Evolutionary conservation across 768 basidiomycete species (phyloP).

Genomic region (Plicaturopsis crispa): DNA sequence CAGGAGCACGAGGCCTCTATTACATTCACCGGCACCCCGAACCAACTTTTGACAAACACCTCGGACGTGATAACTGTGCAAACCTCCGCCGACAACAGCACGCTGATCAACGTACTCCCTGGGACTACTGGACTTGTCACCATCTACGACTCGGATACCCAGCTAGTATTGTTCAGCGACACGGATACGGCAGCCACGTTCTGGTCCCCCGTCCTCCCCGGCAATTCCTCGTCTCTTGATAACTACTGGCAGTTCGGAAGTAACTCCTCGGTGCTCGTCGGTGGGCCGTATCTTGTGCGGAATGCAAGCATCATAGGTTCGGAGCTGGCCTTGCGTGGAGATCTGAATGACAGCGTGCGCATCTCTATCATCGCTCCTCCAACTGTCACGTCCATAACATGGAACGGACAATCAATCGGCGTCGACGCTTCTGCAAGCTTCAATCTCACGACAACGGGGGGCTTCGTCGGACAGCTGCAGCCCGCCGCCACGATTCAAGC

Average conservation of each 20-base stretch:
- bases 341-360: constrained; percentile 50
- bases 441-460: constrained; percentile 29
- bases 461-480: constrained; percentile 41
- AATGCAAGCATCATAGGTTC: constrained; percentile 38
- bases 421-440: constrained; percentile 30
- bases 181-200: constrained; percentile 60
- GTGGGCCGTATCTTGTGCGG: constrained; percentile 60
- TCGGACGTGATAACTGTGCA: constrained; percentile 21
- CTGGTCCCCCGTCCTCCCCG: constrained; percentile 65
- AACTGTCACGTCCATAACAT: constrained; percentile 44
- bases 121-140: constrained; percentile 55
- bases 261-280: constrained; percentile 58
- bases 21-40: constrained; percentile 37
- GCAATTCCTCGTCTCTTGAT: constrained; percentile 31
- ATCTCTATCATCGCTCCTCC: constrained; percentile 61
- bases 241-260: constrained; percentile 72
- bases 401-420: constrained; percentile 55
- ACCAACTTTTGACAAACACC: constrained; percentile 20
- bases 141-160: constrained; percentile 57
- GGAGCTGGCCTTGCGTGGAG: constrained; percentile 56
- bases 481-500: constrained; percentile 19
- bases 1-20: constrained; percentile 52
- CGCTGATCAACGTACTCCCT: constrained; percentile 45
- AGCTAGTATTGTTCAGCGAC: constrained; percentile 66
- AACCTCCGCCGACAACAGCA: constrained; percentile 18